These are phyloP conservation scores for Plectosphaerella sp. DNA, from an alignment of 2,329 filamentous ascomycete species.

Conservation along the genomic window DNA sequence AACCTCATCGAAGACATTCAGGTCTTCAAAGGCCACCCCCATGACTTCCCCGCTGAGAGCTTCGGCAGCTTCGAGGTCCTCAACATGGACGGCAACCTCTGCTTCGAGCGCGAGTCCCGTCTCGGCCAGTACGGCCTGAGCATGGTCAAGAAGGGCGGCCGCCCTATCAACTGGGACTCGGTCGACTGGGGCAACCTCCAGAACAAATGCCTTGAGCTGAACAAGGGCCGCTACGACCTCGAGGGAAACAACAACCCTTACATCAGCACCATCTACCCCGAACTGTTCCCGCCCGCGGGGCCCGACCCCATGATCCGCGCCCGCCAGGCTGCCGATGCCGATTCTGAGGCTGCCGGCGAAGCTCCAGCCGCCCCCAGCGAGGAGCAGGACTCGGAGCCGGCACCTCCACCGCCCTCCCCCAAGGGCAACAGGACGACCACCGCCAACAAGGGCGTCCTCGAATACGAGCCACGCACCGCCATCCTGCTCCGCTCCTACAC, in stretches of 20 bases:
- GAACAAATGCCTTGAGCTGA: conserved; percentile 58
- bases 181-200: conserved; percentile 71
- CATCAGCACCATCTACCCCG: conserved; percentile 32
- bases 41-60: conserved; percentile 53
- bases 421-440: conserved; percentile 6
- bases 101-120: conserved; percentile 65
- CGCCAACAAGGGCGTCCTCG: conserved; percentile 6
- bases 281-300: background rate
- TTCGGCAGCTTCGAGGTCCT: conserved; percentile 61
- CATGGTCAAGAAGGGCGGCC: conserved; percentile 38
- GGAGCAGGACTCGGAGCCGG: background rate
- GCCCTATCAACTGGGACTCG: conserved; percentile 52
- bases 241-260: conserved; percentile 37
- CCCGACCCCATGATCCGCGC: background rate
- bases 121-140: conserved; percentile 62
- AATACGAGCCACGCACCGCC: conserved; percentile 57
- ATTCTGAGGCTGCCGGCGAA: background rate
- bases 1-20: conserved; percentile 56
- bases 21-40: conserved; percentile 58
- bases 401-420: conserved; percentile 2
- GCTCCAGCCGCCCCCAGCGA: background rate
- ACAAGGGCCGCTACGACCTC: conserved; percentile 58
- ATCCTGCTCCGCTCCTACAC: conserved; percentile 73
- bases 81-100: conserved; percentile 58
- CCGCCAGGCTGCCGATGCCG: background rate